Evolutionary conservation across 2,329 filamentous ascomycete genomes (phyloP).

Genomic region (Alternaria angustiovoidea): DNA sequence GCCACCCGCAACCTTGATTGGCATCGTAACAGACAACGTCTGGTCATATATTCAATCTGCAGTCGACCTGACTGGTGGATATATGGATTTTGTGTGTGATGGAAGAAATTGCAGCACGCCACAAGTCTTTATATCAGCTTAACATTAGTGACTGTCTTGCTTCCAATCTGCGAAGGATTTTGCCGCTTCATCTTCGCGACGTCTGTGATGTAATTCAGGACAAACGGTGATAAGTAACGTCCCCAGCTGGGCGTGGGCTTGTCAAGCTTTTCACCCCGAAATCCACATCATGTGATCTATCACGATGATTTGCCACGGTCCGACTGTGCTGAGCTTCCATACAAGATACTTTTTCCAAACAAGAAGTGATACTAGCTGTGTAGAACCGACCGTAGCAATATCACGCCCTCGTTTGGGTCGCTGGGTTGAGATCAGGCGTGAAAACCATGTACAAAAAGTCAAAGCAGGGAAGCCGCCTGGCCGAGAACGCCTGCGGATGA

Average conservation of each 20-base stretch:
- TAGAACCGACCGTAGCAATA: neutral
- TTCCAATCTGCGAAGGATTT: neutral
- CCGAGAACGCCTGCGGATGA: neutral
- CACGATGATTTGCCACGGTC: too few relatives aligned
- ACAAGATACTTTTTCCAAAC: neutral
- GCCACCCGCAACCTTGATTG: neutral
- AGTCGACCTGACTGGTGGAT: too few relatives aligned
- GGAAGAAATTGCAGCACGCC: neutral
- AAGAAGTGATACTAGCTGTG: neutral
- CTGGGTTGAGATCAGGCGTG: neutral
- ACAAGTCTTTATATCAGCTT: neutral
- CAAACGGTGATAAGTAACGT: neutral
- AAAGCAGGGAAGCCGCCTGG: neutral
- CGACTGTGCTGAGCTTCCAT: neutral
- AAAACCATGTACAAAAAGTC: neutral
- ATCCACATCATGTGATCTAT: neutral
- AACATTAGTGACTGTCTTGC: neutral
- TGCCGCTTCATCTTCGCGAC: neutral
- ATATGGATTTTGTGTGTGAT: neutral
- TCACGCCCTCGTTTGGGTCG: neutral
- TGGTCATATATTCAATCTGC: neutral
- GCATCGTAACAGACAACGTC: neutral
- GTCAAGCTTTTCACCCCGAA: accelerated
- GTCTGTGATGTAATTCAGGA: accelerated
- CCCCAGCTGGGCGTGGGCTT: neutral